Evolutionary conservation across 306 rosid species (phyloP).

Genomic region (Hippophae tibetana): DNA sequence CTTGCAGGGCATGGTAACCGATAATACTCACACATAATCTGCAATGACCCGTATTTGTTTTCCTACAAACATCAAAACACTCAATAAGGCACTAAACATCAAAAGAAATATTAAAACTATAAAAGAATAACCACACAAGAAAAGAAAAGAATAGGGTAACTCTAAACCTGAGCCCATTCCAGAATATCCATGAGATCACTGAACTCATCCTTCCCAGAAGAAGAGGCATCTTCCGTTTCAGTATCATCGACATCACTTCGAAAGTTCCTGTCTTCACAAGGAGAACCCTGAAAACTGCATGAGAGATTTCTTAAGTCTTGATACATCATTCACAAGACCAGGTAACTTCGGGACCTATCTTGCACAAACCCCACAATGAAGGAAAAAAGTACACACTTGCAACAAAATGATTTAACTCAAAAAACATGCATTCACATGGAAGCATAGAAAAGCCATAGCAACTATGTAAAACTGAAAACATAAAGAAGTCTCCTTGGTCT

Average conservation of each 20-base stretch:
- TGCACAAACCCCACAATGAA: too few species aligned
- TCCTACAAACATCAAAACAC: conserved; percentile 33
- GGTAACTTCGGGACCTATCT: too few species aligned
- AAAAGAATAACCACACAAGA: not conserved
- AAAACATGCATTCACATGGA: too few species aligned
- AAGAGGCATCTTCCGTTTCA: conserved; percentile 83
- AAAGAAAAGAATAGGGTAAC: not conserved
- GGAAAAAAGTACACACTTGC: too few species aligned
- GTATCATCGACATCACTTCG: conserved; percentile 94
- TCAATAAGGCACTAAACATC: too few species aligned
- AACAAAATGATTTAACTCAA: too few species aligned
- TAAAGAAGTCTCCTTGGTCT: too few species aligned
- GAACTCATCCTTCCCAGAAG: conserved; percentile 90
- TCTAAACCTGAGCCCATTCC: conserved; percentile 88
- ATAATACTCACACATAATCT: conserved; percentile 67
- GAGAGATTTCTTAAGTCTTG: not conserved
- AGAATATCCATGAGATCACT: conserved; percentile 73
- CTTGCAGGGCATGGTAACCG: conserved; percentile 47
- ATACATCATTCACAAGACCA: too few species aligned
- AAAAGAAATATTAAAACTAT: too few species aligned
- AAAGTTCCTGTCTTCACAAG: conserved; percentile 82
- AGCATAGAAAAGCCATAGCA: too few species aligned
- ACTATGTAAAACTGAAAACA: too few species aligned
- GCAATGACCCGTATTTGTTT: conserved; percentile 64
- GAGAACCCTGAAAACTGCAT: conserved; percentile 93